A percentile compares a stretch with the other conserved stretches of the same genome.
Evolutionary conservation across 192 early-diverging fungal genomes (phyloP).

Genomic region (Funneliformis mosseae): DNA sequence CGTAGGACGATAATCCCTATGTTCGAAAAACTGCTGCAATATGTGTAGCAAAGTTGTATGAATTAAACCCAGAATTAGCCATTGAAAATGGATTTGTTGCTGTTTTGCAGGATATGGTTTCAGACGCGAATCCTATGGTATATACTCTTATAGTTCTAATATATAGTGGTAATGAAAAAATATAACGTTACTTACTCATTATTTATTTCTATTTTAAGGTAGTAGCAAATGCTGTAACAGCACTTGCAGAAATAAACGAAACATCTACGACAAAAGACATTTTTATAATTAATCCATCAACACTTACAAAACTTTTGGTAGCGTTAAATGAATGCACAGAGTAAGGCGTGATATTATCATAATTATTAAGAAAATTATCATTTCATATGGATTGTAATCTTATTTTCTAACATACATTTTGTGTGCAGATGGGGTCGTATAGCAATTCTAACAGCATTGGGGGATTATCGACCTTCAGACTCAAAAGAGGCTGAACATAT

Average conservation of each 20-base stretch:
- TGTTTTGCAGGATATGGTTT: slow-evolving; percentile 82
- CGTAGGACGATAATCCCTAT: slow-evolving; percentile 91
- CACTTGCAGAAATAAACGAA: slow-evolving; percentile 89
- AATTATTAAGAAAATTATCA: not conserved
- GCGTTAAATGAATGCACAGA: slow-evolving; percentile 98
- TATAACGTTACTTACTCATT: not conserved
- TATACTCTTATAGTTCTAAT: slow-evolving; percentile 1
- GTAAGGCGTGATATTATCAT: slow-evolving; percentile 40
- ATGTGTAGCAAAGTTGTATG: slow-evolving; percentile 95
- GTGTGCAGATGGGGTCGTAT: slow-evolving; percentile 86
- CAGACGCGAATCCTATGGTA: slow-evolving; percentile 97
- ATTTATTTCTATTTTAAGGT: slow-evolving; percentile 49
- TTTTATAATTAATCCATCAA: slow-evolving; percentile 72
- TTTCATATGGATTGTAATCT: not conserved
- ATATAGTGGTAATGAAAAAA: not conserved
- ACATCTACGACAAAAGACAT: slow-evolving; percentile 66
- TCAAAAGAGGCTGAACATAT: slow-evolving; percentile 84
- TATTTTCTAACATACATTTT: not conserved
- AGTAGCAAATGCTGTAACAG: slow-evolving; percentile 93
- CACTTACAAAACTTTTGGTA: slow-evolving; percentile 81
- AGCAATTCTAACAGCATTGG: slow-evolving; percentile 85
- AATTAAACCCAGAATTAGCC: slow-evolving; percentile 82
- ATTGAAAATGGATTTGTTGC: slow-evolving; percentile 94
- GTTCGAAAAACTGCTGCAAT: slow-evolving; percentile 97
- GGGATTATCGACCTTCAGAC: slow-evolving; percentile 74